These are phyloP conservation scores for Ramularia endophylla DNA, from an alignment of 2,329 filamentous ascomycete genomes.

Conservation along the genomic window DNA sequence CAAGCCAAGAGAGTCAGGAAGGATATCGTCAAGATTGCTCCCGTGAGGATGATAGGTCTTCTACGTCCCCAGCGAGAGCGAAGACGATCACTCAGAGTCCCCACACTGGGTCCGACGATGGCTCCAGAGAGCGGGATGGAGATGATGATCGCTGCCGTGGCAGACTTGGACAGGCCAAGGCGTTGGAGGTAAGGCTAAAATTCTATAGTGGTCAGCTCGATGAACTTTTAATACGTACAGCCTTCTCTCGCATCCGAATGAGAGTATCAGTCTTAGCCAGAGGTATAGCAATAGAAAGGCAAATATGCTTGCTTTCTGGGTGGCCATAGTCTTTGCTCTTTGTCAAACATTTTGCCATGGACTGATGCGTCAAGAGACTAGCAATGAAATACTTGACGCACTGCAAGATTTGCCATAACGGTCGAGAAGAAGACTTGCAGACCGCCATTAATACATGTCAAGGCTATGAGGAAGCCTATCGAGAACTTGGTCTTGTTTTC, in stretches of 20 bases:
- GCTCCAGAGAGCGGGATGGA: constrained; percentile 15
- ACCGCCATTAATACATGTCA: constrained; percentile 19
- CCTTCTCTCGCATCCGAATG: too few species aligned
- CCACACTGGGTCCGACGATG: constrained; percentile 11
- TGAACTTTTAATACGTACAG: too few species aligned
- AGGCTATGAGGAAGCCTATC: constrained; percentile 8
- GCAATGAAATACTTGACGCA: constrained; percentile 1
- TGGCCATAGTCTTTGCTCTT: too few species aligned
- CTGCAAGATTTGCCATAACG: constrained; percentile 17
- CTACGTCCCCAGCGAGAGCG: constrained; percentile 12
- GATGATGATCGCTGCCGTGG: constrained; percentile 16
- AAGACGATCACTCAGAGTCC: constrained; percentile 11
- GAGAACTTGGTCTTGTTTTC: constrained; percentile 5
- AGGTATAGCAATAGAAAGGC: too few species aligned
- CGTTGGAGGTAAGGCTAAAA: constrained; percentile 16
- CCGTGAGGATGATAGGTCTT: constrained; percentile 17
- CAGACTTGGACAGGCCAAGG: constrained; percentile 17
- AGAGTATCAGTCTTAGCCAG: too few species aligned
- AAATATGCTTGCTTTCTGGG: too few species aligned
- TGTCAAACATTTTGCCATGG: too few species aligned
- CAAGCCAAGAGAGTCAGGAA: constrained; percentile 13
- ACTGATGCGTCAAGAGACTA: background rate
- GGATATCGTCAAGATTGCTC: constrained; percentile 4
- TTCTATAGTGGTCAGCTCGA: background rate
- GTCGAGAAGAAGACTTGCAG: constrained; percentile 21